These are phyloP conservation scores for Lyophyllum semitale DNA, from an alignment of 768 basidiomycete species.

Conservation along the genomic window DNA sequence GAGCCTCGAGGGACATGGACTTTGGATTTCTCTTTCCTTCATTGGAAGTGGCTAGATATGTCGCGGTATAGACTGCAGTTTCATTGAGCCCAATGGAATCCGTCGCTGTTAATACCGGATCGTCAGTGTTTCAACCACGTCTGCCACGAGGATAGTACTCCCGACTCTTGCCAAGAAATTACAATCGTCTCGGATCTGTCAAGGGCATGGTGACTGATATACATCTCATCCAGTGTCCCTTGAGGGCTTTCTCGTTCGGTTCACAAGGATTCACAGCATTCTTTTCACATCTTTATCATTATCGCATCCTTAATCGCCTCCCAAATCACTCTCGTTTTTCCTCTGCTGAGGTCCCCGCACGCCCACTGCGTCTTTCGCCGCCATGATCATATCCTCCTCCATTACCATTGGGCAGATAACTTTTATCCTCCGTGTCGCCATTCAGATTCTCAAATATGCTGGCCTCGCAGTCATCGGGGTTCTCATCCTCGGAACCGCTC, in stretches of 20 bases:
- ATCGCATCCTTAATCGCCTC: neutral
- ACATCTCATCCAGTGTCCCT: neutral
- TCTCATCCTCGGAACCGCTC: conserved; percentile 20
- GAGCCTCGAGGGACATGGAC: no score
- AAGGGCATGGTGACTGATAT: neutral
- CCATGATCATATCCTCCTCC: conserved; percentile 11
- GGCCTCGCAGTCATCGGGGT: conserved; percentile 19
- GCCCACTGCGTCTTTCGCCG: neutral
- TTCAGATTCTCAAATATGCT: conserved; percentile 23
- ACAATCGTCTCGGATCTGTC: neutral
- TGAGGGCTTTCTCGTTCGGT: neutral
- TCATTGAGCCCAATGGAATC: no score
- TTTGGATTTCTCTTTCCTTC: no score
- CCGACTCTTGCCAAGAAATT: no score
- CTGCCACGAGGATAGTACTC: no score
- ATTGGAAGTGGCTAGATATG: no score
- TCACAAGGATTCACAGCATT: neutral
- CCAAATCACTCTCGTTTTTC: neutral
- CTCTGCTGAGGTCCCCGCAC: no score
- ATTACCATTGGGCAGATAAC: conserved; percentile 24
- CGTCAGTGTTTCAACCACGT: no score
- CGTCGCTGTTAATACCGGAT: no score
- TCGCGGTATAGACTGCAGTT: no score
- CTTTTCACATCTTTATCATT: neutral
- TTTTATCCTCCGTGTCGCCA: conserved; percentile 23